Evolutionary conservation across 345 rosid species (phyloP).

Genomic region (Aquilaria yunnanensis): DNA sequence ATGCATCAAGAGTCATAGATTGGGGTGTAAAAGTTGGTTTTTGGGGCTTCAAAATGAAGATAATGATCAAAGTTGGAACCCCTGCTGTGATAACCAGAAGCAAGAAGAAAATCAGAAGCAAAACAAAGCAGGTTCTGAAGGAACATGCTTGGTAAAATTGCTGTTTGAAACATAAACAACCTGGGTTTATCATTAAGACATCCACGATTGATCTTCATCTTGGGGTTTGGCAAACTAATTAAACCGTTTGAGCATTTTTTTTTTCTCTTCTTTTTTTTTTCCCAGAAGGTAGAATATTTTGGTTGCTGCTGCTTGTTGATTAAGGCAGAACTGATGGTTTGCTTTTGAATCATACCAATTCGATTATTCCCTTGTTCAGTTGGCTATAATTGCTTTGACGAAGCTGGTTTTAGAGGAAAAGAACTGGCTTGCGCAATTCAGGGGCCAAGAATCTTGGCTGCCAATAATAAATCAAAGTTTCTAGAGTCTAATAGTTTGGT

Average conservation of each 20-base stretch:
- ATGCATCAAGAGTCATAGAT: constrained; percentile 20
- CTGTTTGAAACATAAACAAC: background rate
- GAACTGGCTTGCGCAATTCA: too few relatives aligned
- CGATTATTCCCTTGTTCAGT: too few relatives aligned
- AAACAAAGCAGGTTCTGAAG: constrained; percentile 15
- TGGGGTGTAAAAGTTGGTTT: constrained; percentile 26
- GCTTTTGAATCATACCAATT: too few relatives aligned
- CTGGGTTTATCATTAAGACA: constrained; percentile 7
- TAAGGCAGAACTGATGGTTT: too few relatives aligned
- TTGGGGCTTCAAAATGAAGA: constrained; percentile 24
- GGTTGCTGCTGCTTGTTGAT: too few relatives aligned
- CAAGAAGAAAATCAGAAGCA: constrained; percentile 10
- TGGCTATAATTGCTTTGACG: too few relatives aligned
- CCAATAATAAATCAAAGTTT: too few relatives aligned
- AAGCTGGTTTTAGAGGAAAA: too few relatives aligned
- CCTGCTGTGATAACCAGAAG: constrained; percentile 13
- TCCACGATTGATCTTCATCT: constrained; percentile 17
- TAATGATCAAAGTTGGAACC: constrained; percentile 3
- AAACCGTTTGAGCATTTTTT: background rate
- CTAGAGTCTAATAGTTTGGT: too few relatives aligned
- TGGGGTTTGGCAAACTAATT: background rate
- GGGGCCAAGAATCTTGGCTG: too few relatives aligned
- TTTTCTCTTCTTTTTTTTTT: background rate
- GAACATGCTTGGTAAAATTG: constrained; percentile 2
- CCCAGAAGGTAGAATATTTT: too few relatives aligned